Evolutionary conservation across 2,329 filamentous ascomycete species (phyloP), one percentile per base, ranked within the genome.

Genomic region (Stagonosporopsis tanaceti): DNA sequence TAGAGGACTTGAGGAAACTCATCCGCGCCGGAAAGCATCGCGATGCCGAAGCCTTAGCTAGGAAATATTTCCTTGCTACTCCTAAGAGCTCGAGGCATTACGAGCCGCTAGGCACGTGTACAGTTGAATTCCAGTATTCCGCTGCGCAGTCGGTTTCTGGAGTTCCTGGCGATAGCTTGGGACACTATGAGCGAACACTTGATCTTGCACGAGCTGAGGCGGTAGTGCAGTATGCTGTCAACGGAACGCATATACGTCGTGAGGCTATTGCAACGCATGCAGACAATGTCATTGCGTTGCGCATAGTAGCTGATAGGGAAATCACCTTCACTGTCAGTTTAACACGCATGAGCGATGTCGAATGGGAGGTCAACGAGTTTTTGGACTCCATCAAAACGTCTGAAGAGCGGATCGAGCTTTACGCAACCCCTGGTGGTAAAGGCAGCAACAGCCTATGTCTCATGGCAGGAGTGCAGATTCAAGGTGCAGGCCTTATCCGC

Each of bases 61-160:
- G 72, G 42, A 67, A 67, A 39, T 76, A 77, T 4, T 83, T 83
- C 60, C 80, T 81, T 59, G 77, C 78, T 24, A 79, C 74, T 12
- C 80, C 81, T 12, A 75, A 77, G 42, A 78, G 76, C 39, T 80
- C 81, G 64, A 74, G 81, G 37, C 78, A 82, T 57, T 83, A 82
- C 59, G 81, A 83, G 55, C 80, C 77, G n/a, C 63, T 78, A 1
- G 76, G 75, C 11, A 61, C 77, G 7, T 58, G 57, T 14, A 44
- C 25, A 34, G 32, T 62, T 20, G 35, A 47, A 1, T 62, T 62
- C 27, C 42, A 50, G 20, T 47, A 62, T 30, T 17, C 15, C 4
- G 30, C 25, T 17, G 28, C 48, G 17, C 20, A 34, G n/a, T 35
- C 35, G 17, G 15, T 17, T 27, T 35, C 27, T 35, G 66, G 44